Evolutionary conservation across 805 yeast genomes (phyloP), one percentile per base, ranked within the genome.

Genomic region (Kazachstania africana): DNA sequence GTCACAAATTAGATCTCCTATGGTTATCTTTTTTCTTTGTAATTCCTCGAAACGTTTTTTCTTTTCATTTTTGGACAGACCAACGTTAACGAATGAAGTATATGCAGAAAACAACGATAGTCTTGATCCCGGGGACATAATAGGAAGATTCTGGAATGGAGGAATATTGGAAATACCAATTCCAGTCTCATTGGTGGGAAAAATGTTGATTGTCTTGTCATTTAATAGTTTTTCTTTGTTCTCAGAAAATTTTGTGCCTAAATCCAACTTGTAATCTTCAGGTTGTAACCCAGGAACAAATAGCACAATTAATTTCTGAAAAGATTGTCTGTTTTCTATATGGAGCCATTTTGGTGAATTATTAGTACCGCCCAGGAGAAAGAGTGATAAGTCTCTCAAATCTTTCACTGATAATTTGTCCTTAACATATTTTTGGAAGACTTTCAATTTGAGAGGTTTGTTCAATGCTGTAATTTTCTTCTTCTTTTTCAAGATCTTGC

Each of bases 41-140:
- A 59, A 35, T 28, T 44, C 52, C 36, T 34, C 51, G 8, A 42
- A 48, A 5, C 62, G 48, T n/a, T 50, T 51, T 32, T 60, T 59
- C 42, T 65, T 70, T 37, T 78, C 85, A 21, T 63, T 60, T 32
- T 70, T 72, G 3, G 78, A 62, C 34, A 75, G 53, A 0, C 76
- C 74, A n/a, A 69, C 62, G 33, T 65, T 65, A 12, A 72, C 59
- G 27, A 84, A 65, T 2, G 80, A 63, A 27, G 63, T 65, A 32
- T 67, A 60, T 12, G 73, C 67, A 29, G 75, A 75, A 45, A 60
- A 72, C 22, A 72, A 49, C 8, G 68, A 63, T 26, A 66, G 72
- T 39, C 66, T 68, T 3, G 73, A 66, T 0, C 94, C 95, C 0
- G 94, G 93, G 5, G 75, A 63, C 17, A 54, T 47, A 2, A 78